Evolutionary conservation across 768 basidiomycete species (phyloP), one percentile per base, ranked within the genome.

Genomic region (Tylopilus sp.): DNA sequence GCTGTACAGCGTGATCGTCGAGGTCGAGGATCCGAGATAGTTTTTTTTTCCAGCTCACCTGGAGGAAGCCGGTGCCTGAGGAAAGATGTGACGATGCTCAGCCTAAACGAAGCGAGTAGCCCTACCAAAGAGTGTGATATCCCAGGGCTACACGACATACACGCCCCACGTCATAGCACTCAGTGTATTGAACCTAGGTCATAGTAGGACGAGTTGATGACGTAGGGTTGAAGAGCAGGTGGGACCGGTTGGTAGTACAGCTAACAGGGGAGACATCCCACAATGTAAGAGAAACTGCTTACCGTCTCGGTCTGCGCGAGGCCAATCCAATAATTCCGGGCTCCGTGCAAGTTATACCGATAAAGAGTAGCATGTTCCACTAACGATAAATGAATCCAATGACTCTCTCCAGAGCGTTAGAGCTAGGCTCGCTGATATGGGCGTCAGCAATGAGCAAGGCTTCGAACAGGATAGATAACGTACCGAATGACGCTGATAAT

Each of bases 291-390:
- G 20, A 7, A 36, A 38, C 20, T 4, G 17, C 60, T 48, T 52
- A 78, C 77, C 2, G 79, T 77, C 58, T 81, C 79, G 3, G 77
- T 79, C 56, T 81, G 79, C 15, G 76, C 75, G 23, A 80, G 59
- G 11, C 78, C 78, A 40, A 79, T 71, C 62, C 74, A 82, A 58
- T 81, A 74, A 54, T 79, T 70, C 46, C 68, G 58, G 0, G 80
- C 76, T 33, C 61, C 64, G 28, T 68, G 60, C n/a, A 81, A 52
- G 44, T 69, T 73, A n/a, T n/a, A n/a, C n/a, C n/a, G n/a, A n/a
- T n/a, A n/a, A n/a, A n/a, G n/a, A n/a, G n/a, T n/a, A n/a, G n/a
- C n/a, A n/a, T n/a, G n/a, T n/a, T n/a, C n/a, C n/a, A n/a, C n/a
- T n/a, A n/a, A n/a, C n/a, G n/a, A n/a, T n/a, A n/a, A n/a, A n/a